Percentiles rank a stretch among this genome's conserved stretches.
Conservation (phyloP, 1,284 basidiomycete genomes). For the Ustilago bromivora region DNA sequence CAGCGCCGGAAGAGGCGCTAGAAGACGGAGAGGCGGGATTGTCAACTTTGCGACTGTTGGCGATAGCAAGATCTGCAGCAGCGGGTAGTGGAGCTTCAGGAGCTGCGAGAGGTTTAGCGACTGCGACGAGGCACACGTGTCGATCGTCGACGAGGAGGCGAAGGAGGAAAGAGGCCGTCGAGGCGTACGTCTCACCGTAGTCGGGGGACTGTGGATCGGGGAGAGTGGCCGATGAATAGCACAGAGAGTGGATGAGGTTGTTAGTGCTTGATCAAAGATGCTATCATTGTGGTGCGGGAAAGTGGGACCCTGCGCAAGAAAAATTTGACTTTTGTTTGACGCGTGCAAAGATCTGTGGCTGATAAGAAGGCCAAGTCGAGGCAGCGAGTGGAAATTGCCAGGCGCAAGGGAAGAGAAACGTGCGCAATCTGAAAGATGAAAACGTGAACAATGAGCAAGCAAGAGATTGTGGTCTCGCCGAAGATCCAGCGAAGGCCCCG, state of each 20-base stretch:
- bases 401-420: not conserved
- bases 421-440: slow-evolving; percentile 4
- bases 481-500: slow-evolving; percentile 26
- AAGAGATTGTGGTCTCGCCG: slow-evolving; percentile 17
- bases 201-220: slow-evolving; percentile 38
- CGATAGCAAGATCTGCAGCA: slow-evolving; percentile 11
- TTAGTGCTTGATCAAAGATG: not conserved
- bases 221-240: not conserved
- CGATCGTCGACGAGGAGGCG: slow-evolving; percentile 64
- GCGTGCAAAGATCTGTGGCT: slow-evolving; percentile 11
- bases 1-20: not conserved
- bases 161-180: slow-evolving; percentile 60
- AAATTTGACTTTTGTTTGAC: not conserved
- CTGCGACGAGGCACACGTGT: slow-evolving; percentile 63
- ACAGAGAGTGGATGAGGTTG: not conserved
- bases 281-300: not conserved
- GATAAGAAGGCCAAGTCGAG: slow-evolving; percentile 1
- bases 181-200: slow-evolving; percentile 59
- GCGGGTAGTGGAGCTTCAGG: slow-evolving; percentile 38
- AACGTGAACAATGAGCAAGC: not conserved
- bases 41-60: not conserved
- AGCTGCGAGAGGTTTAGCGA: slow-evolving; percentile 58
- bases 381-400: not conserved
- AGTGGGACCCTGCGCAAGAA: slow-evolving; percentile 3
- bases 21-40: not conserved